Conservation (phyloP, 2,329 filamentous ascomycete species). For the Diplocarpon rosae region DNA sequence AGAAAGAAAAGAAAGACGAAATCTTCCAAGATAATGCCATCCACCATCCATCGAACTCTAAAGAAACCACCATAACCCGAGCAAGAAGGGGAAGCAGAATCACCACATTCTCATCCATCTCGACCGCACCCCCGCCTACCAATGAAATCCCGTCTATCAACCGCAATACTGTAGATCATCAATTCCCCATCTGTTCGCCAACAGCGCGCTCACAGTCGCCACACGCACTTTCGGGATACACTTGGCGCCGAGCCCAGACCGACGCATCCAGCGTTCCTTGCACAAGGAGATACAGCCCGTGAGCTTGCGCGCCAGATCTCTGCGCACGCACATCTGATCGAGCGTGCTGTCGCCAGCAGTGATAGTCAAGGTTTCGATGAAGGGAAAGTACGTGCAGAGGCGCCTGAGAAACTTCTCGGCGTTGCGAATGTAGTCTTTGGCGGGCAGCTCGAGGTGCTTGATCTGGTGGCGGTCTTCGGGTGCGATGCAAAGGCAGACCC, state of each 20-base stretch:
- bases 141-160: background rate
- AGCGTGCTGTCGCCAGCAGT: background rate
- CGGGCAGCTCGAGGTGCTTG: conserved; percentile 2
- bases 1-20: no score
- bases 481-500: background rate
- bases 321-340: background rate
- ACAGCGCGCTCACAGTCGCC: background rate
- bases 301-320: background rate
- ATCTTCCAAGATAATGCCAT: no score
- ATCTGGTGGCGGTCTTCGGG: background rate
- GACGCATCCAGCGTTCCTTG: background rate
- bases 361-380: background rate
- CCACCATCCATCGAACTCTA: no score
- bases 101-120: no score
- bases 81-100: no score
- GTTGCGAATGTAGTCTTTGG: conserved; percentile 5
- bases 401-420: background rate
- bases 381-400: background rate
- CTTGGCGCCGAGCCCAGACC: no score
- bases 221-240: background rate
- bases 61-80: no score
- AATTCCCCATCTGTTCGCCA: background rate
- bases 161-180: background rate
- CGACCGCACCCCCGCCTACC: no score
- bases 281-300: background rate